These are phyloP conservation scores for Spinacia oleracea DNA, from an alignment of 179 eudicot genomes.

Conservation along the genomic window DNA sequence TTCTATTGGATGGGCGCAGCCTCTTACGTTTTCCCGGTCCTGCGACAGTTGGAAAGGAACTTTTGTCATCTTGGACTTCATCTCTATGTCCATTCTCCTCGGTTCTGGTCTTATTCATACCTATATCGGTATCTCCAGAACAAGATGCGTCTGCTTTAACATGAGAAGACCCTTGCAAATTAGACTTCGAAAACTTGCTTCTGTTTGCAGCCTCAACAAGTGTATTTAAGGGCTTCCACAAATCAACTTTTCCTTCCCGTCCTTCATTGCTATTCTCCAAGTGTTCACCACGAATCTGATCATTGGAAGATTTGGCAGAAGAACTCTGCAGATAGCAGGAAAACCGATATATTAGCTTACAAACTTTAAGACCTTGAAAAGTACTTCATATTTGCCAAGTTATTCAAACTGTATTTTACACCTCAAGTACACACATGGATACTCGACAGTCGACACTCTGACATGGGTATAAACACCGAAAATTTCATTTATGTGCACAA, in stretches of 20 bases:
- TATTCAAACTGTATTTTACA: background rate
- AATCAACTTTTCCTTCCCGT: conserved; percentile 67
- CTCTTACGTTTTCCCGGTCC: conserved; percentile 51
- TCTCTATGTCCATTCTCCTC: conserved; percentile 51
- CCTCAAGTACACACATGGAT: background rate
- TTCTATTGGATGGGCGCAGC: conserved; percentile 38
- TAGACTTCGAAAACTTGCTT: conserved; percentile 66
- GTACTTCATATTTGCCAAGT: background rate
- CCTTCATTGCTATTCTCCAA: conserved; percentile 43
- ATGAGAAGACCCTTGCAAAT: conserved; percentile 52
- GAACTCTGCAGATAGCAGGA: conserved; percentile 49
- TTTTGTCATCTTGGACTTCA: conserved; percentile 48
- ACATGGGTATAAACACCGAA: background rate
- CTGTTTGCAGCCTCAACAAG: conserved; percentile 91
- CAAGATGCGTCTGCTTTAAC: conserved; percentile 46
- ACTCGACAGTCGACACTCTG: background rate
- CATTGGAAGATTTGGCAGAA: conserved; percentile 47
- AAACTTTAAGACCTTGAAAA: background rate
- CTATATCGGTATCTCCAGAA: conserved; percentile 41
- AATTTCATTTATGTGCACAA: background rate
- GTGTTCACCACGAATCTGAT: conserved; percentile 43
- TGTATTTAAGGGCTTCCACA: conserved; percentile 84
- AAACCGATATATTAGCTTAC: conserved; percentile 5
- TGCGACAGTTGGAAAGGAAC: conserved; percentile 26
- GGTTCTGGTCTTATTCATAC: conserved; percentile 33